Base-by-base conservation (phyloP, 768 basidiomycete species). In the Suillus spraguei region DNA sequence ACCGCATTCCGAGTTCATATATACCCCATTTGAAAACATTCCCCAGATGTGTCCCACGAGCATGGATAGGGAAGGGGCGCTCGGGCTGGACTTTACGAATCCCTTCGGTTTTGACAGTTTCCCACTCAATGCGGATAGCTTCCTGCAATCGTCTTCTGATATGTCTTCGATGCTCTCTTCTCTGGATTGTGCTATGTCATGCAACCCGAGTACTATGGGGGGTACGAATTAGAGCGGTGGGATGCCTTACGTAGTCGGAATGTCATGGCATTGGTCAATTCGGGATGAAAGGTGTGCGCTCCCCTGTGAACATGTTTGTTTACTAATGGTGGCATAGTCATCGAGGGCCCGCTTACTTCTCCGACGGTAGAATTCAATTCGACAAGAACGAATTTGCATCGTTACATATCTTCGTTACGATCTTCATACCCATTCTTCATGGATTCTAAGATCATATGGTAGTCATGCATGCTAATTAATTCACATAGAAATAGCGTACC, bases 11-110 rank as follows among this genome's bases (percentile, higher is more conserved):
- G 55, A 58, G 24, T 28, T 11, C 22, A 24, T 11, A 11, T 41
- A 58, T 41, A 41, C 56, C 4, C 10, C 56, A 10, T 58, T 58
- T 28, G 56, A 58, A 11, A 39, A 24, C 38, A 24, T 58, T 41
- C 39, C 56, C 28, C 56, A 17, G 24, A 41, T 58, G 24, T 39
- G 38, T 17, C 5, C 55, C 17, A 5, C 39, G 38, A 58, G 20
- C 17, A 38, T 58, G 56, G 56, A 41, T 24, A 58, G 17, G 17
- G 24, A 11, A 32, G 56, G 24, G 39, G 56, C 56, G 3, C 56
- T 58, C 17, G 56, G 24, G 39, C 24, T 41, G 39, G 56, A 58
- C 5, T 58, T 58, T 17, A 41, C 14, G 4, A 24, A 58, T 58
- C 56, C 56, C 9, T 58, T 58, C 38, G 17, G 28, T 28, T 24